These are phyloP conservation scores for Mycena rebaudengoi DNA, from an alignment of 768 basidiomycete species.

Conservation along the genomic window DNA sequence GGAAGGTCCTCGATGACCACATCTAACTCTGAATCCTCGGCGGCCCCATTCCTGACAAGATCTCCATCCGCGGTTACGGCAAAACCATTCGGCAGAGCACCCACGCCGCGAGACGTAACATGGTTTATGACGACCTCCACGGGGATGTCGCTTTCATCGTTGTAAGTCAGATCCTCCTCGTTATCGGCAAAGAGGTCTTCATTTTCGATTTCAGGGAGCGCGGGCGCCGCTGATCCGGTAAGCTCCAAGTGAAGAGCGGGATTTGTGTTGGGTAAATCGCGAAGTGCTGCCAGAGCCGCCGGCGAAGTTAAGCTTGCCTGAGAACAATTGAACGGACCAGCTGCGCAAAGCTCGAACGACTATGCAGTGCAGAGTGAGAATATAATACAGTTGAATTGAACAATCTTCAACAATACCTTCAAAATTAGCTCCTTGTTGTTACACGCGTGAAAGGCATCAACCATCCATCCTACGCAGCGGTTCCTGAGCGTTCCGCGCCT, in stretches of 20 bases:
- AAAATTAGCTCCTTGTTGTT: constrained; percentile 36
- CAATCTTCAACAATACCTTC: constrained; percentile 36
- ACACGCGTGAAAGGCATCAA: constrained; percentile 32
- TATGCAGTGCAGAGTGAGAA: background rate
- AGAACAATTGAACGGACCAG: constrained; percentile 33
- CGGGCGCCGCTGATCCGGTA: background rate
- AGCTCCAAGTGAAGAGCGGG: constrained; percentile 6
- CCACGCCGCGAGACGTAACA: background rate
- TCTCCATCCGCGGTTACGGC: background rate
- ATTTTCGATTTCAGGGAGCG: background rate
- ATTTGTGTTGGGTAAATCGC: constrained; percentile 19
- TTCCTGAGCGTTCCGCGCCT: constrained; percentile 31
- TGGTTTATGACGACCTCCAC: background rate
- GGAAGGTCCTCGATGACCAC: background rate
- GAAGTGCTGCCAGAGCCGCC: constrained; percentile 20
- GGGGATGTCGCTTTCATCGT: background rate
- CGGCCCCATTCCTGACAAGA: background rate
- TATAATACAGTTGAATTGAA: background rate
- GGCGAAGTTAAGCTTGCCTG: constrained; percentile 30
- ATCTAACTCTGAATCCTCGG: background rate
- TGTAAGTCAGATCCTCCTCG: background rate
- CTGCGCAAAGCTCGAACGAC: constrained; percentile 32
- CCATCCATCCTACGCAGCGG: constrained; percentile 37
- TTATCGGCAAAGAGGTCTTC: background rate
- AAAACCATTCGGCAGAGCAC: background rate